Base-by-base conservation (phyloP, 2,329 filamentous ascomycete species). In the Exserohilum rostratum region DNA sequence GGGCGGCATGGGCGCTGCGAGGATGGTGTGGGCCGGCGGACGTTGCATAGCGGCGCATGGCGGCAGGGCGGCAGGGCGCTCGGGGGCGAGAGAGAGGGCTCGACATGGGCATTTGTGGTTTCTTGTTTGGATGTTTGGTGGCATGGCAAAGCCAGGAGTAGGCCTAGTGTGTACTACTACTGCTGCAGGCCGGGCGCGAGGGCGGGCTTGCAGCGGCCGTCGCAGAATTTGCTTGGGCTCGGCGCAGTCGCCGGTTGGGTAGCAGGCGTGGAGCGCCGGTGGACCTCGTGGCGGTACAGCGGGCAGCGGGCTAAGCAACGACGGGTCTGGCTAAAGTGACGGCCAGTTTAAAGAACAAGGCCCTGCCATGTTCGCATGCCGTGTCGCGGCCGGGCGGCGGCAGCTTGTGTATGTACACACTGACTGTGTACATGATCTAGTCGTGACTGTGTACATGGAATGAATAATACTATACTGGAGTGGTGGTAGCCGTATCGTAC, bases 271-370 rank as follows among this genome's bases (percentile, higher is more conserved):
- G 52, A 55, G 62, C 44, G 52, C 51, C 46, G 43, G 54, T 43
- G 50, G 60, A 50, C 66, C 65, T 68, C 65, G 66, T 68, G 67
- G 67, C 65, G 65, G 62, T 54, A 58, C 63, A 61, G 58, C 63
- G 61, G 61, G 55, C 62, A 61, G 61, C 62, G 57, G 58, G 42
- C 22, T 42, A 25, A 25, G 40, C 30, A 34, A 56, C 42, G 25
- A 54, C 57, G 50, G 56, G 55, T 65, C 57, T 56, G 64, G 59
- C 62, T 58, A 65, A 60, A 57, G 48, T 55, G 57, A 52, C 55
- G 55, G 46, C 57, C 51, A 18, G 29, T 30, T 34, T 25, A 38
- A 39, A 13, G 13, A 12, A 50, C 52, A 27, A 53, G 31, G 33
- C 34, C 22, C 49, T 49, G 43, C 48, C 51, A 52, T 48, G 50